phyloP scores from a whole-genome alignment of 139 green algal genomes.

The Chlamydomonas sphaeroides region DNA sequence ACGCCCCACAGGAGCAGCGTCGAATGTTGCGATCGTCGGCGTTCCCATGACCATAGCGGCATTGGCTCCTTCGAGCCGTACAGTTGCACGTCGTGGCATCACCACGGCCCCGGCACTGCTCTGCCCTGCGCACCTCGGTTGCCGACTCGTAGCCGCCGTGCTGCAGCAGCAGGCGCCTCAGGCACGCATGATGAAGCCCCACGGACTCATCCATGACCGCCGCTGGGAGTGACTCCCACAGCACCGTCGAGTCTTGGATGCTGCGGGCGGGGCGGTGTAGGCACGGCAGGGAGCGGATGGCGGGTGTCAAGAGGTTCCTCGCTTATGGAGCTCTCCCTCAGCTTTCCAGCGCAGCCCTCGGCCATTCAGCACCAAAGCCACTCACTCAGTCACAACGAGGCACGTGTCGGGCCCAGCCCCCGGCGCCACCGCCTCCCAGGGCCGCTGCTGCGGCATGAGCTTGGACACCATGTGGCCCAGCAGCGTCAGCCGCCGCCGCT shows the following conservation, averaged over 20 bases:
- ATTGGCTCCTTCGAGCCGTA: too few relatives aligned
- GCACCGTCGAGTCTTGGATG: conserved; percentile 22
- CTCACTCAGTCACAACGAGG: conserved; percentile 10
- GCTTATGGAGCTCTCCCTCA: too few relatives aligned
- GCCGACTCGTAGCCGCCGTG: conserved; percentile 22
- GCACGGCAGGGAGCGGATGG: too few relatives aligned
- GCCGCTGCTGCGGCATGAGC: not conserved
- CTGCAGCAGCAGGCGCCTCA: conserved; percentile 9
- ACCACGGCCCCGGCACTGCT: too few relatives aligned
- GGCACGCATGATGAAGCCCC: conserved; percentile 1
- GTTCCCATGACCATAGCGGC: too few relatives aligned
- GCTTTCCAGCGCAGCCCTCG: too few relatives aligned
- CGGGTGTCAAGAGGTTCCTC: too few relatives aligned
- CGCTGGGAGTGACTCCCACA: conserved; percentile 34
- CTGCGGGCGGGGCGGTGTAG: not conserved
- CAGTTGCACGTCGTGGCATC: too few relatives aligned
- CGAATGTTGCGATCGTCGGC: too few relatives aligned
- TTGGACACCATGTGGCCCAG: not conserved
- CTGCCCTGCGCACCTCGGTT: not conserved
- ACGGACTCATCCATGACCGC: conserved; percentile 3
- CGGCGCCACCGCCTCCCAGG: not conserved
- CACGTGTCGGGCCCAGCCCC: not conserved
- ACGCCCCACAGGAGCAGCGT: too few relatives aligned
- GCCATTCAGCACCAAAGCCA: not conserved
- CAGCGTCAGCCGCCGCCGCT: not conserved